phyloP scores from a whole-genome alignment of 140 eudicot species.

The Cichorium intybus region DNA sequence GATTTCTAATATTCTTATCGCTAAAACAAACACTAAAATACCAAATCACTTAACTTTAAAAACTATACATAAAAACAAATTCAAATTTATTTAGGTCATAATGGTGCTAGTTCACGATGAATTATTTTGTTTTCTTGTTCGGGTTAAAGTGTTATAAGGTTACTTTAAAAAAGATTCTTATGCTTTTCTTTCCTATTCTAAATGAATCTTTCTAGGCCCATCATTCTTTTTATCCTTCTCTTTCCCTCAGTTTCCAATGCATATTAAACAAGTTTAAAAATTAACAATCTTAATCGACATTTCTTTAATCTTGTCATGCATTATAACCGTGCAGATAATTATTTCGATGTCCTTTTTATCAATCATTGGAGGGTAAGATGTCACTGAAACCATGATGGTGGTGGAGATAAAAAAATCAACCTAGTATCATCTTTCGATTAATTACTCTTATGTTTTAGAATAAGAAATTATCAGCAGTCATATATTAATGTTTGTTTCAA shows the following conservation, averaged over 20 bases:
- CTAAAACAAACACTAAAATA: neutral
- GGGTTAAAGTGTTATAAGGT: slow-evolving; percentile 17
- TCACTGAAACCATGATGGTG: neutral
- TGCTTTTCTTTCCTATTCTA: slow-evolving; percentile 19
- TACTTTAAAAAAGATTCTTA: slow-evolving; percentile 25
- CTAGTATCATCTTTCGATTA: neutral
- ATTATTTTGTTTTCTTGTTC: slow-evolving; percentile 26
- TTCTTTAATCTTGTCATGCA: too few species aligned
- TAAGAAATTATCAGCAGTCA: neutral
- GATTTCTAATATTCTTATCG: too few species aligned
- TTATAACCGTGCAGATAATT: neutral
- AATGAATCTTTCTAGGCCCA: slow-evolving; percentile 34
- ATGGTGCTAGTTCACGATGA: slow-evolving; percentile 11
- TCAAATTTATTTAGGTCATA: neutral
- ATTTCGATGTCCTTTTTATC: neutral
- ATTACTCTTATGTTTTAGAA: neutral
- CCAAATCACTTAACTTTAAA: neutral
- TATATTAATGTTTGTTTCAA: neutral
- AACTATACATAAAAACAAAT: neutral
- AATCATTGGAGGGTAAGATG: neutral
- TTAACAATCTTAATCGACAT: neutral
- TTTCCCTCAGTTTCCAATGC: neutral
- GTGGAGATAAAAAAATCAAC: neutral
- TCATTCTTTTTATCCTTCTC: slow-evolving; percentile 3
- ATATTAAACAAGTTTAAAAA: neutral